Evolutionary conservation across 2,329 filamentous ascomycete genomes (phyloP).

Genomic region (Leptographium wingfieldii): DNA sequence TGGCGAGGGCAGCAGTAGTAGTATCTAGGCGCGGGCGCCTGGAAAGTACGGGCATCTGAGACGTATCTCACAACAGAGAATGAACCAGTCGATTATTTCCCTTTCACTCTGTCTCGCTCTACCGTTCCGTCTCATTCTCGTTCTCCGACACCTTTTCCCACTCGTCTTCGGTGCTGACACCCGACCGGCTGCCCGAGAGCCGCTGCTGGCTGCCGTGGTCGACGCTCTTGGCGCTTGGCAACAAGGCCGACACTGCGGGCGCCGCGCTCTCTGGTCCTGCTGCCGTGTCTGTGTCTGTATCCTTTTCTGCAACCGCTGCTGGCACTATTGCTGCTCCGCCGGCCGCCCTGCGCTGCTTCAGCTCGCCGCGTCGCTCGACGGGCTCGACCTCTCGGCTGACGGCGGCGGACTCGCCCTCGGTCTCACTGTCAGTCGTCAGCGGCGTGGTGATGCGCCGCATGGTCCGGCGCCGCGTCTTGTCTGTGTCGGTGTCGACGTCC

Average conservation of each 20-base stretch:
- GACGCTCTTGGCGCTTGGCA: neutral
- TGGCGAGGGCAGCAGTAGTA: no score
- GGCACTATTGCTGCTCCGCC: neutral
- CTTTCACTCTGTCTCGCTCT: no score
- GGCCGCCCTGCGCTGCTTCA: slow-evolving; percentile 28
- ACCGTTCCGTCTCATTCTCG: neutral
- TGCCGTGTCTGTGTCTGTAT: neutral
- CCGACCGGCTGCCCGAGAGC: slow-evolving; percentile 35
- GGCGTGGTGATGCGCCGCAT: slow-evolving; percentile 18
- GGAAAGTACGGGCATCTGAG: no score
- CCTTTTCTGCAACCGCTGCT: neutral
- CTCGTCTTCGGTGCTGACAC: slow-evolving; percentile 78
- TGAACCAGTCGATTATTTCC: no score
- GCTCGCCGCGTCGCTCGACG: slow-evolving; percentile 27
- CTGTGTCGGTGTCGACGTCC: slow-evolving; percentile 16
- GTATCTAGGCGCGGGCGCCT: no score
- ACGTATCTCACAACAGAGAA: no score
- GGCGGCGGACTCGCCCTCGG: slow-evolving; percentile 31
- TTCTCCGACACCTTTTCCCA: slow-evolving; percentile 89
- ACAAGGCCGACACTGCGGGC: slow-evolving; percentile 17
- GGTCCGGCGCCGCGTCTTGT: neutral
- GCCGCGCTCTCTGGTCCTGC: neutral
- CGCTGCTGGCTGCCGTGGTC: neutral
- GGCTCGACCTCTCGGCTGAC: slow-evolving; percentile 23
- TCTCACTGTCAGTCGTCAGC: slow-evolving; percentile 32